Conservation (phyloP, 2,329 filamentous ascomycete species). For the Peltaster fructicola region DNA sequence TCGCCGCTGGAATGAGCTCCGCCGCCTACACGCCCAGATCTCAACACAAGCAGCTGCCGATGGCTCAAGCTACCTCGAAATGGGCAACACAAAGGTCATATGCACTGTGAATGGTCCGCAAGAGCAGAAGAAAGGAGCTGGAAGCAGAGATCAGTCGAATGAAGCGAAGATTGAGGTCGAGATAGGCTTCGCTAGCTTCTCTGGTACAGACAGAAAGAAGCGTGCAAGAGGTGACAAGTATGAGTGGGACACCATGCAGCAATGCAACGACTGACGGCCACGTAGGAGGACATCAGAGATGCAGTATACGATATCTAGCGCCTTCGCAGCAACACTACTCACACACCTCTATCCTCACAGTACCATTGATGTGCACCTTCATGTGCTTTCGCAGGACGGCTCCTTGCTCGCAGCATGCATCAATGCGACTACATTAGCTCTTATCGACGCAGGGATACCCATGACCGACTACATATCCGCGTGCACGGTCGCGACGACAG, state of each 20-base stretch:
- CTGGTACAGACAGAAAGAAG: conserved; percentile 68
- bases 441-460: conserved; percentile 87
- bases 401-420: conserved; percentile 75
- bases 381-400: conserved; percentile 80
- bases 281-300: conserved; percentile 62
- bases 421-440: conserved; percentile 78
- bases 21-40: conserved; percentile 73
- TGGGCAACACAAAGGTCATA: conserved; percentile 94
- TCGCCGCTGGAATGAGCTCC: conserved; percentile 95
- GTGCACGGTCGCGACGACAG: conserved; percentile 70
- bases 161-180: conserved; percentile 60
- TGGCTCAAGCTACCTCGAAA: conserved; percentile 83
- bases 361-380: conserved; percentile 65
- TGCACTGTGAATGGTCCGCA: conserved; percentile 77
- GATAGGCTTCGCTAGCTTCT: conserved; percentile 75
- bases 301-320: conserved; percentile 57
- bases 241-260: conserved; percentile 14
- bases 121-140: conserved; percentile 42
- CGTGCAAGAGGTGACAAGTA: conserved; percentile 62
- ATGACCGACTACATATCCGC: conserved; percentile 86
- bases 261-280: conserved; percentile 2
- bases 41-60: conserved; percentile 84
- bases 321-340: conserved; percentile 63
- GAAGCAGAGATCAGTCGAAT: conserved; percentile 23
- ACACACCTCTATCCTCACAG: conserved; percentile 79